Evolutionary conservation across 352 stramenopile genomes (phyloP), one percentile per base, ranked within the genome.

Genomic region (Globisporangium carolinianum): DNA sequence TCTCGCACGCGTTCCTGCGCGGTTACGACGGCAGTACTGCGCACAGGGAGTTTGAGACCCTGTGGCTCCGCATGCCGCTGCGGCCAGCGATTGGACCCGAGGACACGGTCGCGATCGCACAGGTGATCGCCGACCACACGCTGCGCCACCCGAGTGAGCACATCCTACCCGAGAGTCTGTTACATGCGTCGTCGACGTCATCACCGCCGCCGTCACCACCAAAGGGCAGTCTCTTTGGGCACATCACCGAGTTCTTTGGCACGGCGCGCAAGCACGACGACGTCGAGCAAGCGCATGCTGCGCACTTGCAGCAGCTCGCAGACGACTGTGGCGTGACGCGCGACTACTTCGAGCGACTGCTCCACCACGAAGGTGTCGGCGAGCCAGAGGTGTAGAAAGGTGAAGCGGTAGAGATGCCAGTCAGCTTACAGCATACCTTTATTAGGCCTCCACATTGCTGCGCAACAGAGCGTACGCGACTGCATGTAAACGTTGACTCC

Each of bases 1-100:
- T 98, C 12, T 62, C 77, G 8, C 95, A 99, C 70, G 91, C 92
- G 0, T 99, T 92, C 39, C 62, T 94, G 37, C 62, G 57, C 14
- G 71, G 62, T 0, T 94, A 94, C 57, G 55, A 41, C 1, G 62
- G 51, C 35, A 85, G 57, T 50, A 12, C 52, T 0, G 60, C 53
- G 0, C 79, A 76, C 36, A 49, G 47, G 0, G 54, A 63, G 7
- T 91, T 91, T 55, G 56, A 62, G 0, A 37, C 47, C 0, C 17
- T 67, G 1, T 91, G 81, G 81, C 53, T 67, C 37, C 62, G 60
- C n/a, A 57, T 88, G 15, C 62, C 61, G 1, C 51, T 86, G 32
- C 55, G 53, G 1, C n/a, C 47, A 3, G 60, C 47, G 42, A 57
- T 65, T 36, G 51, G 42, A 8, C 53, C 47, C 0, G 57, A 65